These are phyloP conservation scores for Clitopilus hobsonii DNA, from an alignment of 768 basidiomycete genomes.

Conservation along the genomic window DNA sequence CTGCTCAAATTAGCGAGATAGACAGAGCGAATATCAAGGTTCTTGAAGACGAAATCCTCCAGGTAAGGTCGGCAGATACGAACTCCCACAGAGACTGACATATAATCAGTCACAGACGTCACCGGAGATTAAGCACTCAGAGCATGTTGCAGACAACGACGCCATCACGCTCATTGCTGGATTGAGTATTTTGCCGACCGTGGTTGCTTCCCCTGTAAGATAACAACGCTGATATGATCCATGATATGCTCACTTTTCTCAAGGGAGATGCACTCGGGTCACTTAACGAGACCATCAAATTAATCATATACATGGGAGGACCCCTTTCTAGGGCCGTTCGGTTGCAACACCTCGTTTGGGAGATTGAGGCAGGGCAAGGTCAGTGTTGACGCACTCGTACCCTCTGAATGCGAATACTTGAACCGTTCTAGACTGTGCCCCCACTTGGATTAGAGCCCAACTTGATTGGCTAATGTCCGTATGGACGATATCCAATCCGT, in stretches of 20 bases:
- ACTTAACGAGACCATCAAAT: conserved; percentile 32
- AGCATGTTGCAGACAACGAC: conserved; percentile 11
- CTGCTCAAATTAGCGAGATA: conserved; percentile 13
- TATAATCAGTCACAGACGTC: conserved; percentile 1
- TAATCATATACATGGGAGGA: conserved; percentile 26
- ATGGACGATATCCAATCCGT: conserved; percentile 29
- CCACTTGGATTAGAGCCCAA: no score
- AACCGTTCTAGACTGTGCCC: no score
- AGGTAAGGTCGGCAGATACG: no score
- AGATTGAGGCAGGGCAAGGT: conserved; percentile 36
- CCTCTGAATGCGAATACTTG: no score
- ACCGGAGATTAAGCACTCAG: background rate
- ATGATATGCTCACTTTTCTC: background rate
- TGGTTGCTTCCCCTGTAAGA: conserved; percentile 3
- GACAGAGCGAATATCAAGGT: no score
- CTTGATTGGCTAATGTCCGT: conserved; percentile 48
- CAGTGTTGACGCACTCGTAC: no score
- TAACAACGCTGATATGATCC: background rate
- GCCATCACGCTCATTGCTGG: conserved; percentile 24
- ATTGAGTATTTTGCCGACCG: conserved; percentile 26
- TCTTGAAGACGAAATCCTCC: no score
- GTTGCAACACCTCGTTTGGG: conserved; percentile 60
- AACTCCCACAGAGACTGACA: no score
- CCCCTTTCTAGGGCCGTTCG: conserved; percentile 42
- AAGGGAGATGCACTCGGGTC: conserved; percentile 11